Evolutionary conservation across 2,329 filamentous ascomycete species (phyloP), one percentile per base, ranked within the genome.

Genomic region (Kalmusia sp.): DNA sequence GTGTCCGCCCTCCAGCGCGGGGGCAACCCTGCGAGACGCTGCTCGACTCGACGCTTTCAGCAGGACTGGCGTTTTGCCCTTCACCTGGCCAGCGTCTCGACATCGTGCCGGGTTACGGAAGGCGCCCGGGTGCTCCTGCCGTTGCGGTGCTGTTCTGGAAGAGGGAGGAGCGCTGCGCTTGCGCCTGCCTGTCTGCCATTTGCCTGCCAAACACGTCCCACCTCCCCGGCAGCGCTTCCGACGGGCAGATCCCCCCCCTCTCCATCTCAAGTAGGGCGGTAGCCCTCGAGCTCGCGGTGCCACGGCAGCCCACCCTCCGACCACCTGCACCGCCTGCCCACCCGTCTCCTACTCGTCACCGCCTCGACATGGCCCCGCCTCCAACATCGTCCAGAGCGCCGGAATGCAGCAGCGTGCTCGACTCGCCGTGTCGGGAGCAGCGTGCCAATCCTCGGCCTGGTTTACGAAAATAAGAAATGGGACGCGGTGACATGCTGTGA

Each of bases 401-500:
- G 51, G 44, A 55, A 38, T 14, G 44, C 15, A 41, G 38, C 38
- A 41, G 22, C 19, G 24, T 31, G 46, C 25, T 47, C 50, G 34
- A 27, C 22, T 38, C 17, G 58, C 52, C 51, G 14, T 39, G 35
- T 22, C 39, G 51, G 54, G 49, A 52, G 44, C n/a, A n/a, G n/a
- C n/a, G 46, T 49, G 43, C 39, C 48, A 52, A 50, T 44, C 48
- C 58, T 58, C 33, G 51, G 44, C 53, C 49, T 41, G 46, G 49
- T 33, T 54, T 47, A 71, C 68, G 68, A 71, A 61, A 67, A 68
- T 50, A 49, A 65, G 49, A 46, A 59, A 40, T 58, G 51, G 54
- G 55, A 59, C 39, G 58, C 54, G 55, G 64, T 68, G 54, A 58
- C 63, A 65, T 66, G n/a, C 56, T 39, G 65, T 69, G 51, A 52